Percentiles rank a stretch among this genome's conserved stretches.
phyloP scores from a whole-genome alignment of 2,329 filamentous ascomycete genomes.

The Zymoseptoria ardabiliae region DNA sequence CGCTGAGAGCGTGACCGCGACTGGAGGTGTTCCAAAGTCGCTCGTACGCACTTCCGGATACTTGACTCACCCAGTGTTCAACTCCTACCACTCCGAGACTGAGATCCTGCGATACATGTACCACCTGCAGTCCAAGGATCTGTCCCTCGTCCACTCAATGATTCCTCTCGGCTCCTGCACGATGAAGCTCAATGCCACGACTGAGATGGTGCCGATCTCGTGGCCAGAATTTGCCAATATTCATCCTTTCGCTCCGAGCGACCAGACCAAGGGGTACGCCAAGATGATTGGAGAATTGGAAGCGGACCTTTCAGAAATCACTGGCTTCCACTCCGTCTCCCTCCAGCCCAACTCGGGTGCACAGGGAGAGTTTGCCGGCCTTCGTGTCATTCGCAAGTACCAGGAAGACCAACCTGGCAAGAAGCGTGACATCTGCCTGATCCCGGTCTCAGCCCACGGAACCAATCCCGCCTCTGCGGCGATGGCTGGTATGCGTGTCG shows the following conservation, averaged over 20 bases:
- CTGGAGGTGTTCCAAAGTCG: slow-evolving; percentile 43
- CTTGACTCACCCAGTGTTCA: slow-evolving; percentile 88
- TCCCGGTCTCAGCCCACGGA: slow-evolving; percentile 89
- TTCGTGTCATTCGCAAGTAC: slow-evolving; percentile 81
- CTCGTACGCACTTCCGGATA: slow-evolving; percentile 68
- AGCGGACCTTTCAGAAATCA: slow-evolving; percentile 69
- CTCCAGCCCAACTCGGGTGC: slow-evolving; percentile 94
- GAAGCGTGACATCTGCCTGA: slow-evolving; percentile 84
- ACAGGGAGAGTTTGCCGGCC: slow-evolving; percentile 87
- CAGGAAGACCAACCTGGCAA: slow-evolving; percentile 59
- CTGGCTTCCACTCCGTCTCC: slow-evolving; percentile 82
- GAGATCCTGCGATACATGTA: slow-evolving; percentile 90
- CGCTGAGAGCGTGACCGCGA: slow-evolving; percentile 24
- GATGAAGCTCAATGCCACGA: slow-evolving; percentile 94
- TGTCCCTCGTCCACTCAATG: slow-evolving; percentile 94
- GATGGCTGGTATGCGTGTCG: slow-evolving; percentile 92
- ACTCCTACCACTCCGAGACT: slow-evolving; percentile 89
- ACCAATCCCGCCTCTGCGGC: slow-evolving; percentile 93
- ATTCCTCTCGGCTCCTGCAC: slow-evolving; percentile 95
- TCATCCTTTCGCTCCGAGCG: slow-evolving; percentile 68
- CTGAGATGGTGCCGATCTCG: slow-evolving; percentile 83
- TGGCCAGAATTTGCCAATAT: slow-evolving; percentile 68
- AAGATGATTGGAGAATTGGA: slow-evolving; percentile 66
- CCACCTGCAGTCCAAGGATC: slow-evolving; percentile 86
- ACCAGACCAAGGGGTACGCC: slow-evolving; percentile 60